phyloP scores from a whole-genome alignment of 192 early-diverging fungal species.

The Gamsiella multidivaricata region DNA sequence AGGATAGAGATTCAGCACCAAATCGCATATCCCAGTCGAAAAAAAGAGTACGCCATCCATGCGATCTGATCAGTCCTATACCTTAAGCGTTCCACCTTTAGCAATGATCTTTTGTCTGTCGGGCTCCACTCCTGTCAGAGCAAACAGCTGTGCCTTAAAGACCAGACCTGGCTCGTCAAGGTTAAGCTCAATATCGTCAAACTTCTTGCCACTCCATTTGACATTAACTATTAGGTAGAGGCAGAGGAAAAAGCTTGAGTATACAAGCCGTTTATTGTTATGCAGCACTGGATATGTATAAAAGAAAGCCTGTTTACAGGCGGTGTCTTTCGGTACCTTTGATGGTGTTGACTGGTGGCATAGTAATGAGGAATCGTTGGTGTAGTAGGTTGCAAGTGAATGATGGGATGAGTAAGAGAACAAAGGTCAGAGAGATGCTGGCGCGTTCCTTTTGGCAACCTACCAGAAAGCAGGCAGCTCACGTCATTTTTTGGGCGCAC shows the following conservation, averaged over 20 bases:
- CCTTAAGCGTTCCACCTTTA: slow-evolving; percentile 94
- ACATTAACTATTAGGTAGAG: slow-evolving; percentile 70
- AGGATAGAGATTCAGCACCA: not conserved
- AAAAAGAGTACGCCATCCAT: not conserved
- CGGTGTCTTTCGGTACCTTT: slow-evolving; percentile 37
- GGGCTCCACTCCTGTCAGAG: slow-evolving; percentile 90
- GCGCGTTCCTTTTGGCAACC: no score
- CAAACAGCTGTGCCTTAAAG: slow-evolving; percentile 91
- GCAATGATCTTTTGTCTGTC: slow-evolving; percentile 94
- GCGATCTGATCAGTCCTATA: slow-evolving; percentile 4
- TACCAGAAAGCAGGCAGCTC: not conserved
- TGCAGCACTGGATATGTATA: no score
- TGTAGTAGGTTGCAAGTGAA: not conserved
- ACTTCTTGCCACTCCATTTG: slow-evolving; percentile 94
- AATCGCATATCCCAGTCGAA: not conserved
- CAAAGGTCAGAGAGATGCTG: not conserved
- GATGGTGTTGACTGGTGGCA: slow-evolving; percentile 53
- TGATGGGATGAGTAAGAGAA: not conserved
- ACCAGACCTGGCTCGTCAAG: slow-evolving; percentile 75
- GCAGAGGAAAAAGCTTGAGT: no score
- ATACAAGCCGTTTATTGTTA: no score
- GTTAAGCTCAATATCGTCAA: slow-evolving; percentile 80
- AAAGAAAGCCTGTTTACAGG: no score
- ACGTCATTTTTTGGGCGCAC: no score
- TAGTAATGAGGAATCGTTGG: not conserved